Evolutionary conservation across 2,329 filamentous ascomycete species (phyloP), one percentile per base, ranked within the genome.

Genomic region (Cordyceps farinosa): DNA sequence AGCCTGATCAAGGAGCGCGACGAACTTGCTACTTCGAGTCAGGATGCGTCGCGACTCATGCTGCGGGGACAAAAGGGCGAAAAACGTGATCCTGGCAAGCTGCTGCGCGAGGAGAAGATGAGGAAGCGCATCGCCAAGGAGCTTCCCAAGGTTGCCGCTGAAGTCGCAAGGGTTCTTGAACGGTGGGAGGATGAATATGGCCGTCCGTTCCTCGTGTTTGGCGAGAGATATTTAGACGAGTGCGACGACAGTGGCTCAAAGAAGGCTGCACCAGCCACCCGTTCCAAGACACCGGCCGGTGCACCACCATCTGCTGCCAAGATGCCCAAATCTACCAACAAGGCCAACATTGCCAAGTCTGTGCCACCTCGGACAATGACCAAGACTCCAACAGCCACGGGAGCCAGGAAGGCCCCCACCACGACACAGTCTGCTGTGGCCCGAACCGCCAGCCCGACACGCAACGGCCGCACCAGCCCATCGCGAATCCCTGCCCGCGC

Each of bases 71-170:
- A 92, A 68, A 97, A 96, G 78, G 94, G 94, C 61, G 94, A 98
- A 79, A 91, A 89, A 76, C 90, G 96, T 66, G 95, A 99, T 72
- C 95, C 95, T 3, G 94, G 92, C 57, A 95, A 97, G 77, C 83
- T 99, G 17, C 82, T 99, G 59, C 86, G 95, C 36, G 95, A 99
- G 73, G 95, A 99, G 79, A 99, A 98, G 84, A 96, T 97, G 91
- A 88, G 95, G 65, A 99, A 99, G 84, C 86, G 93, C 64, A 97
- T 99, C 66, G 85, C 93, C 32, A 99, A 98, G 76, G 95, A 99
- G 72, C 81, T 99, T 36, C 95, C 95, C 62, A 98, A 96, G 79
- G 84, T 99, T 50, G 88, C 94, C 64, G 84, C 84, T 0, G 92
- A 98, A n/a, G 79, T 99, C 64, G 85, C 86, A 67, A 94, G 88